phyloP scores from a whole-genome alignment of 2,329 filamentous ascomycete species.

The Xylaria sp. region DNA sequence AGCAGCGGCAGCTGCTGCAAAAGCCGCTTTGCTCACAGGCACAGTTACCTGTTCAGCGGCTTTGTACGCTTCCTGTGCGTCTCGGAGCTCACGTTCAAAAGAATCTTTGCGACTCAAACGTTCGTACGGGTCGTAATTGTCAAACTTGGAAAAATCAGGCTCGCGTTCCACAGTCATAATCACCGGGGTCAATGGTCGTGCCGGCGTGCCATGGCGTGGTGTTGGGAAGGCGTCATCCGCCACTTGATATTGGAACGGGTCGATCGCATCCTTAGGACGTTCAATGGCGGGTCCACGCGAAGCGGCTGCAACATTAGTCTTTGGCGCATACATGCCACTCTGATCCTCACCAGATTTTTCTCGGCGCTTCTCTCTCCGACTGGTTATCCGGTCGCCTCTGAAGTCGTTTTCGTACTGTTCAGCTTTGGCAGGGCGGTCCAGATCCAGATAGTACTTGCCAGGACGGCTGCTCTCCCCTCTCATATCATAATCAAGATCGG shows the following conservation, averaged over 20 bases:
- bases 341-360: slow-evolving; percentile 29
- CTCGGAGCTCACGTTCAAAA: slow-evolving; percentile 53
- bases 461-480: slow-evolving; percentile 32
- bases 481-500: slow-evolving; percentile 28
- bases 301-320: slow-evolving; percentile 38
- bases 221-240: slow-evolving; percentile 57
- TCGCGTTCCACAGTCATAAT: slow-evolving; percentile 61
- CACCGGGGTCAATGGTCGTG: slow-evolving; percentile 54
- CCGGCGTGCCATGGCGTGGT: slow-evolving; percentile 47
- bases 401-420: slow-evolving; percentile 31
- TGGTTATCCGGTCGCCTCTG: slow-evolving; percentile 31
- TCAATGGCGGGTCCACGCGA: slow-evolving; percentile 35
- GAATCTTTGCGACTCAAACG: slow-evolving; percentile 57
- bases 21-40: slow-evolving; percentile 53
- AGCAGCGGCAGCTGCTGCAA: slow-evolving; percentile 53
- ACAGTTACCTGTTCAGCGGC: slow-evolving; percentile 55
- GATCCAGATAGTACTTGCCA: slow-evolving; percentile 39
- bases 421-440: slow-evolving; percentile 39
- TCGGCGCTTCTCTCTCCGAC: slow-evolving; percentile 39
- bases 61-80: slow-evolving; percentile 52
- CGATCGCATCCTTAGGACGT: slow-evolving; percentile 45
- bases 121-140: slow-evolving; percentile 38
- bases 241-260: slow-evolving; percentile 66
- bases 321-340: slow-evolving; percentile 24
- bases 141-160: slow-evolving; percentile 52